Evolutionary conservation across 2,329 filamentous ascomycete species (phyloP).

Genomic region (Cladosporium sp.): DNA sequence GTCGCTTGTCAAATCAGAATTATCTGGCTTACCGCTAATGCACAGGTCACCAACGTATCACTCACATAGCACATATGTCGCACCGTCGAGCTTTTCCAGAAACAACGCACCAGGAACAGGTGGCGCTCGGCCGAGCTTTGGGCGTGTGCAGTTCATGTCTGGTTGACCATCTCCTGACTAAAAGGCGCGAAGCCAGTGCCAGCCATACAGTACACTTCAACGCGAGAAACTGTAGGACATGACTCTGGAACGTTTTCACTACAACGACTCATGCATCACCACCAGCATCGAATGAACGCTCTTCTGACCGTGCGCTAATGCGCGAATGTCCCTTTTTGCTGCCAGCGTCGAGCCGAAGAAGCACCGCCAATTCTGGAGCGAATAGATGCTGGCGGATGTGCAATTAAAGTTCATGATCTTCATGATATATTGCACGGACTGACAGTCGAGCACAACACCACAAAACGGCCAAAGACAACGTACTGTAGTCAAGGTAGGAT

Average conservation of each 20-base stretch:
- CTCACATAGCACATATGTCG: no score
- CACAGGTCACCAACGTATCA: no score
- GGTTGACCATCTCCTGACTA: no score
- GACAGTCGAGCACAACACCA: neutral
- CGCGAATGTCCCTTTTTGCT: neutral
- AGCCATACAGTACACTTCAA: no score
- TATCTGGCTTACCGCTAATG: no score
- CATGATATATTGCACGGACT: conserved; percentile 1
- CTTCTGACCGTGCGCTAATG: neutral
- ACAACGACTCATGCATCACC: neutral
- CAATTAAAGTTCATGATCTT: neutral
- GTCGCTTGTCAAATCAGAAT: no score
- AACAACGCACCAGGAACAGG: no score
- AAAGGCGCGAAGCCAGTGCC: no score
- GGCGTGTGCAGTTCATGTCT: no score
- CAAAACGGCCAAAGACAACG: neutral
- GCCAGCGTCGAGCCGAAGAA: neutral
- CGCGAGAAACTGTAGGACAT: no score
- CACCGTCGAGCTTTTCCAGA: no score
- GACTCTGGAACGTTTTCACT: neutral
- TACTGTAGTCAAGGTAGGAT: neutral
- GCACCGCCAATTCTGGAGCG: neutral
- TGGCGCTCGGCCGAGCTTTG: no score
- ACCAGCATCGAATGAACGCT: neutral
- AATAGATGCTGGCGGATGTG: neutral